Percentiles rank a stretch among this genome's conserved stretches.
Evolutionary conservation across 805 yeast species (phyloP).

Genomic region (Kodamaea kakaduensis): DNA sequence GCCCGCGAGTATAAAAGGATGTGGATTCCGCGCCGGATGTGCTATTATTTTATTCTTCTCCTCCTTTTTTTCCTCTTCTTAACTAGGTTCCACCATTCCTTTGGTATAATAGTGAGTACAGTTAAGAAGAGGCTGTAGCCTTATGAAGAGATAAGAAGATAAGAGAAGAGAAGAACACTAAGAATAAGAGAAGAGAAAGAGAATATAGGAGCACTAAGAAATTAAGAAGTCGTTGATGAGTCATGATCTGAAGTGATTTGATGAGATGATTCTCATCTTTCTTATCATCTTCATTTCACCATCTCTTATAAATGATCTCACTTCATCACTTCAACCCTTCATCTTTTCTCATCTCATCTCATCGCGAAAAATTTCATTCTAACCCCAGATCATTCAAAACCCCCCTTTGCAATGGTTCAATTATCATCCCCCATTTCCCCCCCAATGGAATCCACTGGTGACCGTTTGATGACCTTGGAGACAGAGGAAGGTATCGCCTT

Average conservation of each 20-base stretch:
- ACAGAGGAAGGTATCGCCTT: constrained; percentile 80
- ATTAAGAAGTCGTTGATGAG: no score
- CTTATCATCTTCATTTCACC: no score
- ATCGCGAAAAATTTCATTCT: neutral
- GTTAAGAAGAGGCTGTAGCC: constrained; percentile 10
- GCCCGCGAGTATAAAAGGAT: constrained; percentile 10
- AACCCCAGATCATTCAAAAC: constrained; percentile 1
- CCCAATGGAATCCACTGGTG: constrained; percentile 79
- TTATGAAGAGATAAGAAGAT: no score
- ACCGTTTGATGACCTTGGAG: constrained; percentile 82
- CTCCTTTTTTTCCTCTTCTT: constrained; percentile 39
- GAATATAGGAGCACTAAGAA: no score
- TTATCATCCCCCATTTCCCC: constrained; percentile 86
- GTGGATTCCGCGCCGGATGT: constrained; percentile 9
- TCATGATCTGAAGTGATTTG: no score
- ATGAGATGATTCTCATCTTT: no score
- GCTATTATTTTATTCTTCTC: constrained; percentile 13
- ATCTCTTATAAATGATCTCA: no score
- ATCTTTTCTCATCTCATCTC: neutral
- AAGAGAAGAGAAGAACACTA: no score
- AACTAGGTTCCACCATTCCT: constrained; percentile 28
- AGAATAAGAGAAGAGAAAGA: no score
- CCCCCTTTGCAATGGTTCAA: constrained; percentile 13
- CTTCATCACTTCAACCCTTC: no score
- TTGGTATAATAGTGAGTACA: constrained; percentile 16